Evolutionary conservation across 2,329 filamentous ascomycete genomes (phyloP).

Genomic region (Aphanocladium album): DNA sequence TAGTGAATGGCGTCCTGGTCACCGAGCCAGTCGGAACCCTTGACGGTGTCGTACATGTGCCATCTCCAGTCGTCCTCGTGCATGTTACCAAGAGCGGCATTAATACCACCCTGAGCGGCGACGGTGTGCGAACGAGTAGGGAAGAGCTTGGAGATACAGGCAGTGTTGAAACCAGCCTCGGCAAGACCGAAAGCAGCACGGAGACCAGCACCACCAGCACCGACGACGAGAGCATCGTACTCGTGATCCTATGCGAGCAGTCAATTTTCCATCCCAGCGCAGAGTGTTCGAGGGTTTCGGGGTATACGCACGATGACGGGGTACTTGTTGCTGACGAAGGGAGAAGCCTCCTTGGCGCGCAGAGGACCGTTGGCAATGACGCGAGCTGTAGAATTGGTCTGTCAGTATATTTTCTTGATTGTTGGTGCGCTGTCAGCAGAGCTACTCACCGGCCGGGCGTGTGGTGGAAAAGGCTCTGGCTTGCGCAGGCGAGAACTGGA

Average conservation of each 20-base stretch:
- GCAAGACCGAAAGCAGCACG: constrained; percentile 81
- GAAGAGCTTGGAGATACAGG: constrained; percentile 83
- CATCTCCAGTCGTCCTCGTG: constrained; percentile 98
- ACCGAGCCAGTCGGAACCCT: constrained; percentile 95
- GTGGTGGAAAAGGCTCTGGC: constrained; percentile 83
- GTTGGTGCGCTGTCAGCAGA: constrained; percentile 14
- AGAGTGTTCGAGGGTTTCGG: neutral
- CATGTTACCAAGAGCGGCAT: constrained; percentile 89
- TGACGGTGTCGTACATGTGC: constrained; percentile 99
- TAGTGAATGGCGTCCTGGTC: constrained; percentile 98
- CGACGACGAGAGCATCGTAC: constrained; percentile 95
- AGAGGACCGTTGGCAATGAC: constrained; percentile 83
- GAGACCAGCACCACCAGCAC: constrained; percentile 75
- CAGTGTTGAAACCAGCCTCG: constrained; percentile 85
- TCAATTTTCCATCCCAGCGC: neutral
- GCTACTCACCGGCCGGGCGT: constrained; percentile 64
- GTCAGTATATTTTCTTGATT: neutral
- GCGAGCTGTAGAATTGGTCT: constrained; percentile 51
- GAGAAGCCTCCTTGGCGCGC: constrained; percentile 87
- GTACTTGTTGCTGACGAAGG: constrained; percentile 84
- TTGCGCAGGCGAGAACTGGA: constrained; percentile 32
- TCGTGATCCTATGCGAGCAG: constrained; percentile 69
- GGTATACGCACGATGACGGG: constrained; percentile 73
- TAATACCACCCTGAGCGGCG: constrained; percentile 78
- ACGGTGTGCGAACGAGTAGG: constrained; percentile 82